Base-by-base conservation (phyloP, 202 grass and related monocot genomes). In the Bolboschoenoplectus hybrid region DNA sequence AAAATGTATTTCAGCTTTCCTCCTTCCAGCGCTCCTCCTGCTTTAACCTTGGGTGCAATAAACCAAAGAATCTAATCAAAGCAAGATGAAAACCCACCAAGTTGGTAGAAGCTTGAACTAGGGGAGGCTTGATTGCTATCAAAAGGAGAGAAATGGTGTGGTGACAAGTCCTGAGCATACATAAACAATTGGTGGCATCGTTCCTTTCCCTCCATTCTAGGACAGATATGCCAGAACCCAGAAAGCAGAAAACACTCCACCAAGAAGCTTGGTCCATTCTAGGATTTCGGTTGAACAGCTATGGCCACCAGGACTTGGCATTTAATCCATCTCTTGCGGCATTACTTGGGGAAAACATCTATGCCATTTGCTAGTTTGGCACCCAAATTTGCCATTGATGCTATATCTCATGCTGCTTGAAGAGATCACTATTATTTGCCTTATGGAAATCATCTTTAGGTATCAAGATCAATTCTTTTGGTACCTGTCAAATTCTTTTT, bases 371-470 rank as follows among this genome's bases (percentile, higher is more conserved):
- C 32, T 8, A 71, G 67, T 20, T 20, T 46, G 17, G 68, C 43
- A 72, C 16, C n/a, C 6, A 72, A 26, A 17, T 72, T 19, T 2
- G 4, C 41, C 43, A 47, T 72, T 47, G 7, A 47, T 72, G 17
- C 47, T 47, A 47, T 26, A 72, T 46, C 41, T 6, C 0, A 2
- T 72, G 79, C 55, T 99, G 82, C 93, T 99, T 72, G 93, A 92
- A 85, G 96, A 94, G 63, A 91, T 99, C 73, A 94, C 92, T 82
- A 92, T 91, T 86, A 63, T 94, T 4, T 89, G 94, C 83, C 84
- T 94, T 85, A 94, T 98, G 93, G 96, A 98, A 86, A 98, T 98
- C 64, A 98, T 98, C 78, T 96, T 95, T 80, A 98, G 91, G 96
- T 95, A 91, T 78, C 0, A 40, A 84, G 26, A 46, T 40, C 19